Evolutionary conservation across 164 flowering plant species (phyloP), one percentile per base, ranked within the genome.

Genomic region (Magnolia changhungtana): DNA sequence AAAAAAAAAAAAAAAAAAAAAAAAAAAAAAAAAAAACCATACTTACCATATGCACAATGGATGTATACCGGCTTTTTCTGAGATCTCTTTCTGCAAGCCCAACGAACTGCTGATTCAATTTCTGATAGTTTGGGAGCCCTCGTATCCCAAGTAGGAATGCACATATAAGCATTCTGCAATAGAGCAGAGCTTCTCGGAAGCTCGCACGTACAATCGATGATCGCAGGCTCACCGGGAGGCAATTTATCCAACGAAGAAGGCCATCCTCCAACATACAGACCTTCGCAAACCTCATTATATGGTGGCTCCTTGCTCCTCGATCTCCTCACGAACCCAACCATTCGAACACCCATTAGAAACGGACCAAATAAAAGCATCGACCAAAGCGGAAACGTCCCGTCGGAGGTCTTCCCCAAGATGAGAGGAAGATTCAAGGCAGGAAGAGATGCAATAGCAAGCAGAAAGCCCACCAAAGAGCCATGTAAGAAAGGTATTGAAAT

Each of bases 221-320:
- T 77, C 16, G 98, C 98, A 37, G 94, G 95, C 16, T 87, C 85
- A 37, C 89, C 90, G 7, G 98, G 97, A 1, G 98, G 98, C 84
- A 89, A 18, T 19, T 74, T 84, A 45, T 83, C 82, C 13, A 79
- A 76, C 0, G 91, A 81, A 77, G 63, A 85, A 80, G 97, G 98
- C 98, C 98, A 93, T 18, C 98, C 98, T 7, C 98, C 98, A 73
- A 95, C 97, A 82, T 84, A 95, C 13, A 95, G 67, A 23, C 97
- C 98, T 58, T 91, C 93, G 69, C 68, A 76, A 64, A 93, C 71
- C 80, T 95, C 90, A 80, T 24, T 87, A 64, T 87, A 93, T 20
- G 94, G 89, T 8, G 85, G 88, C 69, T 93, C 98, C 24, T 86
- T 82, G 71, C 89, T 87, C 1, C 11, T 27, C 24, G 81, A 77